phyloP scores from a whole-genome alignment of 2,329 filamentous ascomycete species.

The Penicillium corylophilum region DNA sequence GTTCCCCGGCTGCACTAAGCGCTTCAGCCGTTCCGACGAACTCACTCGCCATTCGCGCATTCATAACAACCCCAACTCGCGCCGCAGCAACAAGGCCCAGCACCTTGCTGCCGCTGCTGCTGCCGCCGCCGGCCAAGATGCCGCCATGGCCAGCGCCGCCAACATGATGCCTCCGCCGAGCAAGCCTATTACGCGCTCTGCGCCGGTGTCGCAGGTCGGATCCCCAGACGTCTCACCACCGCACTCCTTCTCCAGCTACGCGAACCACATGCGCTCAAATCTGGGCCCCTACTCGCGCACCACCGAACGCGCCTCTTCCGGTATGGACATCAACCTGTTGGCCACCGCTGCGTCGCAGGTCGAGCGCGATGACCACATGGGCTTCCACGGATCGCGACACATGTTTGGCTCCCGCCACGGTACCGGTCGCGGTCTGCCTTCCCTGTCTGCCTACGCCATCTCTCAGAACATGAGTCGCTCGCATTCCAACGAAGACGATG shows the following conservation, averaged over 20 bases:
- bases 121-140: constrained; percentile 55
- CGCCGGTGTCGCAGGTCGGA: constrained; percentile 77
- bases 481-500: constrained; percentile 73
- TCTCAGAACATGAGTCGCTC: constrained; percentile 85
- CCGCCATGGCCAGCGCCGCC: constrained; percentile 43
- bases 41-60: constrained; percentile 95
- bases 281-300: constrained; percentile 55
- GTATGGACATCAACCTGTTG: constrained; percentile 65
- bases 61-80: constrained; percentile 97
- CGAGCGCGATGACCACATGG: constrained; percentile 58
- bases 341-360: constrained; percentile 68
- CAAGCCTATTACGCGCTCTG: constrained; percentile 81
- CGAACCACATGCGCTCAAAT: constrained; percentile 58
- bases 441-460: constrained; percentile 72
- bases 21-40: constrained; percentile 95
- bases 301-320: constrained; percentile 50
- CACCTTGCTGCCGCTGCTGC: constrained; percentile 59
- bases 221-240: constrained; percentile 97
- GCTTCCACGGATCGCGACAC: constrained; percentile 45
- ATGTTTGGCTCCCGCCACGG: constrained; percentile 49
- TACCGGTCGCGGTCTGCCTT: constrained; percentile 63
- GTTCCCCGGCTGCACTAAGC: constrained; percentile 93
- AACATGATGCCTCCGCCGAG: constrained; percentile 78
- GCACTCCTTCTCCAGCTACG: constrained; percentile 71
- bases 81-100: constrained; percentile 83